phyloP scores from a whole-genome alignment of 2,329 filamentous ascomycete genomes.

The Fusarium staphyleae region DNA sequence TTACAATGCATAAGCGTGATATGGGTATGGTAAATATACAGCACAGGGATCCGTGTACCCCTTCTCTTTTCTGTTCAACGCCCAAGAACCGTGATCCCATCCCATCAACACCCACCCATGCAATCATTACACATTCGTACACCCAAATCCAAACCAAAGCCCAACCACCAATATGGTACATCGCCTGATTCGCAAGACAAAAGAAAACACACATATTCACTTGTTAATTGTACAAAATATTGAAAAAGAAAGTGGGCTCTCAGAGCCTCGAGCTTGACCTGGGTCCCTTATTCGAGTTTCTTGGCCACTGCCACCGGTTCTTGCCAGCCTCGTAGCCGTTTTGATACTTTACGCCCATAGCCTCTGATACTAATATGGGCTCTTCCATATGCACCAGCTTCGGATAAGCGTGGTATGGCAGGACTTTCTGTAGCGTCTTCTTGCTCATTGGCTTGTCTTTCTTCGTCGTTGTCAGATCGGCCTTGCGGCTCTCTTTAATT shows the following conservation, averaged over 20 bases:
- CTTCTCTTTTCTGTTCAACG: conserved; percentile 15
- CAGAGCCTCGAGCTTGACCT: conserved; percentile 40
- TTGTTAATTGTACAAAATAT: neutral
- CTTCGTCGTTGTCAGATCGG: conserved; percentile 26
- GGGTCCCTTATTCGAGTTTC: conserved; percentile 31
- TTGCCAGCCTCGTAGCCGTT: conserved; percentile 33
- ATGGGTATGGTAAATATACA: conserved; percentile 3
- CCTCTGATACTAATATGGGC: conserved; percentile 48
- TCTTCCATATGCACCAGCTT: conserved; percentile 47
- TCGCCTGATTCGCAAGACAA: conserved; percentile 3
- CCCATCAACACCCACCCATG: conserved; percentile 27
- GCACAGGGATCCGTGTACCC: neutral
- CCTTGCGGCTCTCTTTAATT: conserved; percentile 64
- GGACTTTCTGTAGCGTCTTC: conserved; percentile 41
- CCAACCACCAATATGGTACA: conserved; percentile 20
- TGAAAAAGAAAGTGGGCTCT: neutral
- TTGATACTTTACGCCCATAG: conserved; percentile 37
- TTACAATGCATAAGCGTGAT: neutral
- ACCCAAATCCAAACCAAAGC: conserved; percentile 4
- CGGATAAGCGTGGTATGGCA: conserved; percentile 49
- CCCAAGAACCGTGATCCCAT: conserved; percentile 7
- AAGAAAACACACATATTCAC: conserved; percentile 18
- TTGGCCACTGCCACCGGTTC: conserved; percentile 39
- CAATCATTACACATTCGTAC: conserved; percentile 28
- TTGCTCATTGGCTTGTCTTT: conserved; percentile 40